Evolutionary conservation across 2,329 filamentous ascomycete genomes (phyloP).

Genomic region (Aspergillus aculeatus): DNA sequence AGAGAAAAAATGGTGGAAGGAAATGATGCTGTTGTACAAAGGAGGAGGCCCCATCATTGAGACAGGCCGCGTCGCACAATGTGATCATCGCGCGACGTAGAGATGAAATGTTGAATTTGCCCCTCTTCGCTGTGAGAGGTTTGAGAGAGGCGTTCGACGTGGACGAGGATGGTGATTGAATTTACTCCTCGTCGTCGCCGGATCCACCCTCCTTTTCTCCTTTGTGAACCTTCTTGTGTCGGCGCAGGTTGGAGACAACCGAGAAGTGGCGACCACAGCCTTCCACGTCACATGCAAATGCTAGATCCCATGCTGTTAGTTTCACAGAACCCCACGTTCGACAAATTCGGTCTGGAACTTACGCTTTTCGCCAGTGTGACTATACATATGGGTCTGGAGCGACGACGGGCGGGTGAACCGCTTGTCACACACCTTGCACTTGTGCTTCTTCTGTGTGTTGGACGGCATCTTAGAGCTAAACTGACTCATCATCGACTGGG

Average conservation of each 20-base stretch:
- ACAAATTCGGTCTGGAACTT: conserved; percentile 50
- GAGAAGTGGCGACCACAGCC: conserved; percentile 96
- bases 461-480: conserved; percentile 96
- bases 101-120: conserved; percentile 7
- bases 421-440: conserved; percentile 99
- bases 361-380: conserved; percentile 98
- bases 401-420: conserved; percentile 93
- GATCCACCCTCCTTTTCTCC: conserved; percentile 49
- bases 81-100: conserved; percentile 8
- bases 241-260: conserved; percentile 89
- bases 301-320: conserved; percentile 49
- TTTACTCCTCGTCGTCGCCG: conserved; percentile 43
- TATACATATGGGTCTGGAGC: conserved; percentile 96
- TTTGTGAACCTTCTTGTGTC: conserved; percentile 96
- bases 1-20: conserved; percentile 23
- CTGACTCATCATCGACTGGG: conserved; percentile 97
- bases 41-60: conserved; percentile 21
- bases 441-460: conserved; percentile 98
- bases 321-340: not conserved
- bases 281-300: conserved; percentile 90
- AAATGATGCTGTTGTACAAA: conserved; percentile 36
- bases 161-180: not conserved
- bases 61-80: conserved; percentile 14
- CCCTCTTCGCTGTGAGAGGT: conserved; percentile 4
- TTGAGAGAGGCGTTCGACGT: conserved; percentile 16